These are phyloP conservation scores for Aspergillus hiratsukae DNA, from an alignment of 2,329 filamentous ascomycete genomes.

Conservation along the genomic window DNA sequence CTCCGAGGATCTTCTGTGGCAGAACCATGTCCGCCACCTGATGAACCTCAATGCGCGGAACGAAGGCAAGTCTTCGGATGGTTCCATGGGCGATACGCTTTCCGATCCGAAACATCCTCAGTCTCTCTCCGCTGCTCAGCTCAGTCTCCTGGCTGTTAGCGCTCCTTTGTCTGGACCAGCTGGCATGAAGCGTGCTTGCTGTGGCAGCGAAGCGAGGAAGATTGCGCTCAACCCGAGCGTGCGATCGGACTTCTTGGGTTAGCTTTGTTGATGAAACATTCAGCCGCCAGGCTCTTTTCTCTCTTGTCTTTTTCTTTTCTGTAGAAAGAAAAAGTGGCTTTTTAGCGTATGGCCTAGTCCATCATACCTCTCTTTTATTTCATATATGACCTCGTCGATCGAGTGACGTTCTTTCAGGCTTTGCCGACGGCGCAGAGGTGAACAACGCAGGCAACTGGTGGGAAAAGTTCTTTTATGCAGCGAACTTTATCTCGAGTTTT, in stretches of 20 bases:
- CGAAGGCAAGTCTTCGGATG: slow-evolving; percentile 28
- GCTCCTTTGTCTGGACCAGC: slow-evolving; percentile 31
- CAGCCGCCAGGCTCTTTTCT: not conserved
- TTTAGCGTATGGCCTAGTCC: slow-evolving; percentile 15
- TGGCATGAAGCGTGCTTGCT: slow-evolving; percentile 40
- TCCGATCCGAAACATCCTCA: slow-evolving; percentile 16
- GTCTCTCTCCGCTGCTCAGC: slow-evolving; percentile 10
- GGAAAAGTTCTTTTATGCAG: slow-evolving; percentile 15
- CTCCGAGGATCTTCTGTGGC: slow-evolving; percentile 36
- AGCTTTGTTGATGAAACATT: slow-evolving; percentile 3
- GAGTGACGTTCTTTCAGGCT: slow-evolving; percentile 14
- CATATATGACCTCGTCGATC: slow-evolving; percentile 15
- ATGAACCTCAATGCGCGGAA: slow-evolving; percentile 25
- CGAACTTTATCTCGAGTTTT: slow-evolving; percentile 14
- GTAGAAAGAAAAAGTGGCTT: slow-evolving; percentile 19
- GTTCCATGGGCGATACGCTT: slow-evolving; percentile 28
- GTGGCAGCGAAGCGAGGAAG: slow-evolving; percentile 35
- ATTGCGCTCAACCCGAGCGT: slow-evolving; percentile 32
- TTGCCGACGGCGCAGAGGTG: slow-evolving; percentile 12
- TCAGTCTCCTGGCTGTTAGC: slow-evolving; percentile 19
- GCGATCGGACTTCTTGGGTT: slow-evolving; percentile 28
- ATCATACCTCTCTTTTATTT: slow-evolving; percentile 11
- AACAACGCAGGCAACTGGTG: slow-evolving; percentile 11
- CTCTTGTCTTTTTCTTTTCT: slow-evolving; percentile 15
- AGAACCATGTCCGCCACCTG: slow-evolving; percentile 37